Evolutionary conservation across 2,329 filamentous ascomycete genomes (phyloP), one percentile per base, ranked within the genome.

Genomic region (Albophoma yamanashiensis): DNA sequence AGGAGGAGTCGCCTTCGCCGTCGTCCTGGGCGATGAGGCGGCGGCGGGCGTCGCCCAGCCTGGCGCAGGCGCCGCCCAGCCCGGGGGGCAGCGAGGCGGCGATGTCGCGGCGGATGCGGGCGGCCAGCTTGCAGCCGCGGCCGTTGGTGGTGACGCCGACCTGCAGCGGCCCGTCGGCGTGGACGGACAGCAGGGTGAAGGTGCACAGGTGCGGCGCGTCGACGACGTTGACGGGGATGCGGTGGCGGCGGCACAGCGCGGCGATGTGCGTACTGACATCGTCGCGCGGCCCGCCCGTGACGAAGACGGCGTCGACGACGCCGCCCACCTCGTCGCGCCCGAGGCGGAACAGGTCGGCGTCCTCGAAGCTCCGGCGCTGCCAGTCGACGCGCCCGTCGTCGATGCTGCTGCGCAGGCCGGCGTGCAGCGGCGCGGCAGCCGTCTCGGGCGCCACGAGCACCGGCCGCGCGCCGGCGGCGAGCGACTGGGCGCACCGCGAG

Each of bases 111-210:
- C 92, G 85, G 67, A 99, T 91, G 34, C 94, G 83, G 12, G 91
- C 91, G 7, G 94, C 91, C 38, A 99, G 82, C 74, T 96, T 97
- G 78, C 94, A 97, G 1, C 94, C 94, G 67, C 89, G 88, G 25
- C 94, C 93, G 61, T 95, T 97, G 0, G 94, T 97, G 3, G 94
- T 97, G 61, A 99, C 89, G 63, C 94, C 94, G 62, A 99, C 88
- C 71, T 97, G 94, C 47, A 99, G 80, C 12, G 94, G 93, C 0
- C 94, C 94, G 69, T 97, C 92, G 59, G 84, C 86, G 73, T 97
- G 87, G 9, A 91, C 95, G 31, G 92, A 94, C 55, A 97, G 85
- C 58, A 99, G 81, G 6, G 89, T 89, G 73, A 99, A 96, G 34
- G 91, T 90, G 77, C 92, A 97, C 20, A 97, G 86, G 40, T 85